Evolutionary conservation across 768 basidiomycete genomes (phyloP).

Genomic region (Lepiota brunneoincarnata): DNA sequence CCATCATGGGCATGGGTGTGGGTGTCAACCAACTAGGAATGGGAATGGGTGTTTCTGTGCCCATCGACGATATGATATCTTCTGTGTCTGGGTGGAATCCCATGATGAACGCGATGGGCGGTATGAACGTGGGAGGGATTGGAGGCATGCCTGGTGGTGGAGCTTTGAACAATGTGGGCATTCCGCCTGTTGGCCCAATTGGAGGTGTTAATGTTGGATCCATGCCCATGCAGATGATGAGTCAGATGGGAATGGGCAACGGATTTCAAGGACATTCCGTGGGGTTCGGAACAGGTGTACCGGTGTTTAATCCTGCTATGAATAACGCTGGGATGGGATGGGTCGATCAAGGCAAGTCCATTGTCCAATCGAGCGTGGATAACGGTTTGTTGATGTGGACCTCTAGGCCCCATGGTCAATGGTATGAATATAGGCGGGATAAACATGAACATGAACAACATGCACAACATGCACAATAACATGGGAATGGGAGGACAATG

Average conservation of each 20-base stretch:
- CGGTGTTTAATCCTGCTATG: constrained; percentile 14
- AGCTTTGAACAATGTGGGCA: constrained; percentile 10
- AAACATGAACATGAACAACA: constrained; percentile 19
- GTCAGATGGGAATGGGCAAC: constrained; percentile 35
- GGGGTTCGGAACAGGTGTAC: constrained; percentile 26
- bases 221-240: constrained; percentile 26
- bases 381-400: constrained; percentile 12
- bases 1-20: constrained; percentile 33
- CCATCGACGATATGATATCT: constrained; percentile 18
- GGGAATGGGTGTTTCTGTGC: constrained; percentile 20
- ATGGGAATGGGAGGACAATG: constrained; percentile 21
- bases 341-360: constrained; percentile 12
- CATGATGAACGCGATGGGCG: constrained; percentile 18
- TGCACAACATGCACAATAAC: constrained; percentile 19
- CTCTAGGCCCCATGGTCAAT: constrained; percentile 17
- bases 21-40: constrained; percentile 15
- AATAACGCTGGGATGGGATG: constrained; percentile 17
- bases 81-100: constrained; percentile 19
- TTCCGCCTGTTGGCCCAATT: constrained; percentile 13
- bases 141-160: constrained; percentile 13
- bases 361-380: constrained; percentile 11
- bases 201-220: constrained; percentile 16
- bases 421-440: constrained; percentile 23
- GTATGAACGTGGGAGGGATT: constrained; percentile 19
- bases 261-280: constrained; percentile 17